phyloP scores from a whole-genome alignment of 371 early-diverging fungal genomes.

The Mucor lusitanicus region DNA sequence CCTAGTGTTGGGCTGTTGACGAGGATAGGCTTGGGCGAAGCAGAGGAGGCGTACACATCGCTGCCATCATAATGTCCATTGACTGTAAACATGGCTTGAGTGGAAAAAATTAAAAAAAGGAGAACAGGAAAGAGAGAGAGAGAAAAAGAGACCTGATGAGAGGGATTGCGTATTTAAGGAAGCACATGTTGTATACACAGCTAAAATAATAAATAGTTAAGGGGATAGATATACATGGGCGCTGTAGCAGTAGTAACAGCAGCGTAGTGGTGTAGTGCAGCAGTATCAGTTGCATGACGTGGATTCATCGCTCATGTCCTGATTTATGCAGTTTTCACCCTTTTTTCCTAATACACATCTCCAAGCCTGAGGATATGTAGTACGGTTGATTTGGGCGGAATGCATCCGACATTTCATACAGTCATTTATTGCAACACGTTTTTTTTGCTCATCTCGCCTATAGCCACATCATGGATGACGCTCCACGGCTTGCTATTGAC shows the following conservation, averaged over 20 bases:
- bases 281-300: not conserved
- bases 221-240: not conserved
- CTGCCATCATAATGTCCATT: not conserved
- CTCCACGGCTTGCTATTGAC: no score
- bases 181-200: not conserved
- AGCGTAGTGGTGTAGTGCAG: not conserved
- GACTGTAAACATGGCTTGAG: not conserved
- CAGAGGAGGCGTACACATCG: not conserved
- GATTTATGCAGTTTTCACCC: no score
- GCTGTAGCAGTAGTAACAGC: not conserved
- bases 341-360: no score
- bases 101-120: not conserved
- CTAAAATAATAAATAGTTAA: not conserved
- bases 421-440: no score
- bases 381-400: no score
- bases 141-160: not conserved
- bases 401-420: no score
- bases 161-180: conserved; percentile 1
- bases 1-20: conserved; percentile 14
- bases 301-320: not conserved
- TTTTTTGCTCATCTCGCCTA: no score
- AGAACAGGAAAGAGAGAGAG: not conserved
- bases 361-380: no score
- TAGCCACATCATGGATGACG: no score
- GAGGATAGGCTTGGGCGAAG: conserved; percentile 17